Evolutionary conservation across 2,329 filamentous ascomycete genomes (phyloP), one percentile per base, ranked within the genome.

Genomic region (Fusarium pseudocircinatum): DNA sequence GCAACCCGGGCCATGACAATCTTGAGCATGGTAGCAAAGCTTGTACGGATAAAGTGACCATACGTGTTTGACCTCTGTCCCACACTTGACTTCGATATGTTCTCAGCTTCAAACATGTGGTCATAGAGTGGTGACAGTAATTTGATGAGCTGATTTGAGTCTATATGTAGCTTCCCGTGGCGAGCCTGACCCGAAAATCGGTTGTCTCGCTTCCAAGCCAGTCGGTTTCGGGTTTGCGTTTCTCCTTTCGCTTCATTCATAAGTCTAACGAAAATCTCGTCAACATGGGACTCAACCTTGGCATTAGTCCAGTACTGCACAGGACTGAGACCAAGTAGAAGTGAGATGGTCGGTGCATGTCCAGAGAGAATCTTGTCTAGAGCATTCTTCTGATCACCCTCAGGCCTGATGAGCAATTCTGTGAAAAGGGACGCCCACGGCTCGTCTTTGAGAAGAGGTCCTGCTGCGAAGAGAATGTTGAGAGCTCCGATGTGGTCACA

Each of bases 251-350:
- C 26, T 15, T 59, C 43, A 20, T 63, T 50, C 57, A 77, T 75
- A 16, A 76, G 43, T 2, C 73, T 73, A 3, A 83, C 40, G 9
- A 84, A 67, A 3, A 84, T 53, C 60, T 86, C 84, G 53, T 86
- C 82, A 4, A 83, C 79, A 44, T 78, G 80, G 4, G 84, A 84
- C 9, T 81, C 77, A 7, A 79, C 75, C 20, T 83, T 85, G 12
- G 84, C 75, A 71, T 88, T 87, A 6, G 87, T 87, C 83, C 83
- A 88, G 73, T 84, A 86, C 69, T 88, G 85, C 13, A 85, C 79
- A 2, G 85, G 84, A 2, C 77, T 81, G 37, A 91, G 72, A 1
- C 88, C 89, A 7, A 91, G 77, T 0, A 91, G 77, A 12, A 87
- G 70, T 6, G 85, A 84, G 10, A 89, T 75, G 0, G 85, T 86